Evolutionary conservation across 495 filamentous ascomycete species (phyloP), one percentile per base, ranked within the genome.

Genomic region (Penicillium angulare): DNA sequence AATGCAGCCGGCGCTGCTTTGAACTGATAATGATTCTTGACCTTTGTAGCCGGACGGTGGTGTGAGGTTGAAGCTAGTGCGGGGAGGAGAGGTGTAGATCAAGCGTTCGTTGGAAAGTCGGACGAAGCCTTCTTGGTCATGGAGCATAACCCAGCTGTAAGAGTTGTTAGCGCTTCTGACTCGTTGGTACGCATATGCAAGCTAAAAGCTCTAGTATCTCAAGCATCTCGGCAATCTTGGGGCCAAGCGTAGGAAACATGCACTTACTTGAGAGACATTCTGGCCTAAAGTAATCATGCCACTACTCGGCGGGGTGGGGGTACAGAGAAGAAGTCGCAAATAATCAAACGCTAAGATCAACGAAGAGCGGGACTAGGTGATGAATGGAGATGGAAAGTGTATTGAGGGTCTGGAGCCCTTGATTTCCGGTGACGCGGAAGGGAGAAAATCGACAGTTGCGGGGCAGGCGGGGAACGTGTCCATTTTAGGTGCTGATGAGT

Each of bases 111-210:
- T 78, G 13, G 87, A 85, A 42, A 91, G 78, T 47, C 79, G 83
- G 43, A 89, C 77, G 65, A 90, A 91, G 52, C 75, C 71, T 52
- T 83, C 76, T 12, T 64, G 70, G 22, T 83, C 75, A 50, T 83
- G 75, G 40, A 89, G 80, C 88, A 90, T 91, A 36, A 92, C 88
- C 88, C 88, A 90, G 71, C 88, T 83, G 31, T 7, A 29, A 4
- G 23, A 6, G 7, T 12, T 27, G 35, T 24, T 13, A 27, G 43
- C 34, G 33, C 15, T 16, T 50, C 3, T 32, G 13, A 21, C 24
- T 15, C 6, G 15, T 22, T 17, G 23, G 18, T 43, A 12, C 13
- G 16, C n/a, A n/a, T n/a, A 12, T 20, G 27, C 5, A 27, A 7
- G 15, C n/a, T n/a, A 24, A 10, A 3, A 12, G 8, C 27, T 9